A percentile compares a stretch with the other conserved stretches of the same genome.
Evolutionary conservation across 2,329 filamentous ascomycete species (phyloP).

Genomic region (Ascochyta viciae-villosae): DNA sequence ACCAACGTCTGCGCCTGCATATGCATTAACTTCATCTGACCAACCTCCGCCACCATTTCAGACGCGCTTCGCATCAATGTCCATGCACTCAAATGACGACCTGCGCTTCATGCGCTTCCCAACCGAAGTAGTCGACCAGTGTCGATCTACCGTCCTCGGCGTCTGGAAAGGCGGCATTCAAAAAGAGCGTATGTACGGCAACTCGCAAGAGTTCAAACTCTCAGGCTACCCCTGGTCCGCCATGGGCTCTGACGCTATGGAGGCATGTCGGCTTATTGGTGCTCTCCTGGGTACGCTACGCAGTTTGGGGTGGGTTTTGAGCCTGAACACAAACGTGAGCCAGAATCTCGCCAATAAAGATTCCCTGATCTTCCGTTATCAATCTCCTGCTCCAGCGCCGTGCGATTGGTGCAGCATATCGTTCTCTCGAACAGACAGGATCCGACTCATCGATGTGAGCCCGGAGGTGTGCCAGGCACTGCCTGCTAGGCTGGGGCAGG

Average conservation of each 20-base stretch:
- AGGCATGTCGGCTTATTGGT: slow-evolving; percentile 42
- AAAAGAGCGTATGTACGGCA: slow-evolving; percentile 39
- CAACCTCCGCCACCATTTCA: slow-evolving; percentile 22
- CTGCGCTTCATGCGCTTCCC: slow-evolving; percentile 50
- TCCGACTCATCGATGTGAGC: slow-evolving; percentile 45
- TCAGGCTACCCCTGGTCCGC: slow-evolving; percentile 47
- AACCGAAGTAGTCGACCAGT: slow-evolving; percentile 30
- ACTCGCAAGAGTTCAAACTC: slow-evolving; percentile 49
- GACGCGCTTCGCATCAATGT: slow-evolving; percentile 34
- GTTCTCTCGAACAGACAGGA: slow-evolving; percentile 36
- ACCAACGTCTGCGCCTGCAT: slow-evolving; percentile 16
- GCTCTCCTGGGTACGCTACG: slow-evolving; percentile 46
- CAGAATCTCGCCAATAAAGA: slow-evolving; percentile 46
- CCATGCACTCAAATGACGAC: slow-evolving; percentile 30
- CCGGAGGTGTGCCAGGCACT: slow-evolving; percentile 18
- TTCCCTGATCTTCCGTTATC: slow-evolving; percentile 49
- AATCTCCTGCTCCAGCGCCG: slow-evolving; percentile 41
- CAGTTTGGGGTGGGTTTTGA: slow-evolving; percentile 49
- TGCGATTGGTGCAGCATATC: slow-evolving; percentile 50
- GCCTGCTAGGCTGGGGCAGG: slow-evolving; percentile 15
- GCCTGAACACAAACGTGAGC: slow-evolving; percentile 45
- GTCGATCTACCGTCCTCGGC: slow-evolving; percentile 32
- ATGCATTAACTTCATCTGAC: slow-evolving; percentile 18
- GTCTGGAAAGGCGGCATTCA: slow-evolving; percentile 44
- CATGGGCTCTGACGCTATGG: slow-evolving; percentile 33